Percentiles rank a stretch among this genome's conserved stretches.
phyloP scores from a whole-genome alignment of 2,329 filamentous ascomycete genomes.

The Penicillium sp. region DNA sequence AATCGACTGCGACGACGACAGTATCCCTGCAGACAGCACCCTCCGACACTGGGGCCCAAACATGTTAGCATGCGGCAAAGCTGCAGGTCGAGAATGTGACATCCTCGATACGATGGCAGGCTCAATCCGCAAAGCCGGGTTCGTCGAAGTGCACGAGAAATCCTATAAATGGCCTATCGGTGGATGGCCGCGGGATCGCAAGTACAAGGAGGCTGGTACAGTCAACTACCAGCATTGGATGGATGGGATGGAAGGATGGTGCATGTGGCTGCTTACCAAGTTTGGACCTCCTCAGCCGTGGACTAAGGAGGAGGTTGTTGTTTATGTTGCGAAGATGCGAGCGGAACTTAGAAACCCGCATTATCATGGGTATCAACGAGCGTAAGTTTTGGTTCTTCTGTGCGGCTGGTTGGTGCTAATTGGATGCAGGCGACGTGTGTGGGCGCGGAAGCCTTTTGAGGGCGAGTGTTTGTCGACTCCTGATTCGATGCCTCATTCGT shows the following conservation, averaged over 20 bases:
- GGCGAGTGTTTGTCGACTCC: slow-evolving; percentile 2
- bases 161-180: slow-evolving; percentile 33
- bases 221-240: slow-evolving; percentile 31
- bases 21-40: slow-evolving; percentile 13
- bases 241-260: slow-evolving; percentile 30
- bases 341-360: slow-evolving; percentile 9
- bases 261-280: slow-evolving; percentile 31
- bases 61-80: slow-evolving; percentile 19
- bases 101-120: slow-evolving; percentile 24
- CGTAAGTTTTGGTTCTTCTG: slow-evolving; percentile 3
- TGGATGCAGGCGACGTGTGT: slow-evolving; percentile 10
- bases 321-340: slow-evolving; percentile 15
- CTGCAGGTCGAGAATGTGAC: slow-evolving; percentile 22
- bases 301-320: slow-evolving; percentile 13
- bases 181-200: slow-evolving; percentile 30
- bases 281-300: slow-evolving; percentile 13
- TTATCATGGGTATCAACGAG: slow-evolving; percentile 11
- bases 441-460: slow-evolving; percentile 14
- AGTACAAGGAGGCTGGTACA: slow-evolving; percentile 42
- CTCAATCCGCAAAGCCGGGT: slow-evolving; percentile 30
- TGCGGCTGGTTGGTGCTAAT: background rate
- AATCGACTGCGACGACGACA: slow-evolving; percentile 17
- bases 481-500: background rate
- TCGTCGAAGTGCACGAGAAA: slow-evolving; percentile 34
- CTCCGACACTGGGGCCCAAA: slow-evolving; percentile 14